These are phyloP conservation scores for Tricholoma sp. DNA, from an alignment of 768 basidiomycete species.

Conservation along the genomic window DNA sequence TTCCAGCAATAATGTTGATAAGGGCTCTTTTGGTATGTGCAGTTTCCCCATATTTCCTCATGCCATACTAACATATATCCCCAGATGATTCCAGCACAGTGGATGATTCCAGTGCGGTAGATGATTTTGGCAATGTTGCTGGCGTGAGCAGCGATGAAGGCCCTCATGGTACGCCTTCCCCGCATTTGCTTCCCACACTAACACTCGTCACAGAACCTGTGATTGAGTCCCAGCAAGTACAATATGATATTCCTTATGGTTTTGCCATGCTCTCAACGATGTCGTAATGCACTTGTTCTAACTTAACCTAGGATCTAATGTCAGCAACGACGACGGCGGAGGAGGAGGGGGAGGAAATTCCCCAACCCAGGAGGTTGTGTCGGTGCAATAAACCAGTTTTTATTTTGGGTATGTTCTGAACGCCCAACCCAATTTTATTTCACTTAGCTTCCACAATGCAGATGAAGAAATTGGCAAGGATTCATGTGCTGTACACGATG, in stretches of 20 bases:
- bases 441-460: not conserved
- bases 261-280: not conserved
- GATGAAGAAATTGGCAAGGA: not conserved
- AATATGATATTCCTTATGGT: not conserved
- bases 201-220: not conserved
- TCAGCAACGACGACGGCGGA: not conserved
- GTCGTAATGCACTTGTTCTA: not conserved
- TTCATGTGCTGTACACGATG: not conserved
- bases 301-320: not conserved
- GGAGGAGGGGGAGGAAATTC: not conserved
- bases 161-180: not conserved
- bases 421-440: not conserved
- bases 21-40: not conserved
- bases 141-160: not conserved
- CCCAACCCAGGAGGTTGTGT: not conserved
- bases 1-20: not conserved
- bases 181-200: not conserved
- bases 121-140: not conserved
- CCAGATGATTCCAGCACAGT: not conserved
- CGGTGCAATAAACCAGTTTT: not conserved
- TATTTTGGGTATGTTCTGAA: not conserved
- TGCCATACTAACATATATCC: not conserved
- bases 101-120: too few relatives aligned
- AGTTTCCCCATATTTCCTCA: not conserved
- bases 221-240: not conserved